Evolutionary conservation across 768 basidiomycete species (phyloP), one percentile per base, ranked within the genome.

Genomic region (Cubamyces sp.): DNA sequence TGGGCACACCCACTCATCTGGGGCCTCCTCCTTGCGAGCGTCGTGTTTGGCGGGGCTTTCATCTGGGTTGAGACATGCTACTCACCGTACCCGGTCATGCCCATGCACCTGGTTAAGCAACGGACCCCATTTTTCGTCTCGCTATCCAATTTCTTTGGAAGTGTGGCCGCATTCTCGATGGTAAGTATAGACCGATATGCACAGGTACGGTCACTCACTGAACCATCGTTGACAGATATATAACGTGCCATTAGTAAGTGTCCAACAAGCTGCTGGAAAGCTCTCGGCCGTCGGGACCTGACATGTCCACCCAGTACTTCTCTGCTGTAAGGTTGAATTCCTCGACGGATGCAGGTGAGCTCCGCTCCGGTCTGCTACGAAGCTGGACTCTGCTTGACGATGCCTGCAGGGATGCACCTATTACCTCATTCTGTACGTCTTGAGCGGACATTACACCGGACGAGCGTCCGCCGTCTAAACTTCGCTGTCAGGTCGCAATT

Each of bases 11-110:
- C 91, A 5, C 70, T 86, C 30, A 86, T 98, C 57, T 83, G 78
- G 71, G 86, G 84, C 15, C 79, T 94, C 46, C 76, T 97, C 47
- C 60, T 79, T 56, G 70, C 77, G 43, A 89, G 92, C 66, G 74
- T 74, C 50, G 62, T 88, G 21, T 87, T 80, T 54, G 78, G 80
- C 11, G 65, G 78, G 6, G 68, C 79, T 2, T 98, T 99, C 73
- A 71, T 96, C 30, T 71, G 85, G 48, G 91, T 92, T 25, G 96
- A 99, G 76, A 86, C 86, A 59, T 80, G 82, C 66, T 87, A 84
- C 79, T 86, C 92, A 3, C 81, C 84, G 3, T 91, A 90, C 72
- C 97, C 97, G 16, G 90, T 98, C 54, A 90, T 99, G 87, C 96
- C 96, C 50, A 76, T 97, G 64, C 84, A 84, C 54, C 76, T 96